Percentiles rank a stretch among this genome's conserved stretches.
Evolutionary conservation across 2,329 filamentous ascomycete species (phyloP).

Genomic region (Fusarium metavorans): DNA sequence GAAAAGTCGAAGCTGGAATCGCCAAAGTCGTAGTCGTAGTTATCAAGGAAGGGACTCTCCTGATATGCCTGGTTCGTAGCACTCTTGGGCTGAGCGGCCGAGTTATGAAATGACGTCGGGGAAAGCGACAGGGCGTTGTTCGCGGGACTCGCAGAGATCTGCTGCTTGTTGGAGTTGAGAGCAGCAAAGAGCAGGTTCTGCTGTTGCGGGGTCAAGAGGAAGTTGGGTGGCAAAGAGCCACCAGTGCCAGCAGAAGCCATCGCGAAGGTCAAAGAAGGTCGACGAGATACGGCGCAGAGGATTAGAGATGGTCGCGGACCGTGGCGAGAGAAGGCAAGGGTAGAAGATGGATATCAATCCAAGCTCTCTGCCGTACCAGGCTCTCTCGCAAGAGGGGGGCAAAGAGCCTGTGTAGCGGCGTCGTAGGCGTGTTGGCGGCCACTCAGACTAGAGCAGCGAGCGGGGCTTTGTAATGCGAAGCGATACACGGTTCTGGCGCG

Average conservation of each 20-base stretch:
- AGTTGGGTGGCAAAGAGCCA: slow-evolving; percentile 61
- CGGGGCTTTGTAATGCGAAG: slow-evolving; percentile 21
- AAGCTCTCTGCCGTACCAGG: slow-evolving; percentile 42
- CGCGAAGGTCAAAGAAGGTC: slow-evolving; percentile 24
- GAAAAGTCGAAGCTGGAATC: slow-evolving; percentile 81
- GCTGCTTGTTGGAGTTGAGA: slow-evolving; percentile 75
- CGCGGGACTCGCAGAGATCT: slow-evolving; percentile 49
- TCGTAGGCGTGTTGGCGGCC: slow-evolving; percentile 30
- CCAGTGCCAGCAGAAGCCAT: slow-evolving; percentile 66
- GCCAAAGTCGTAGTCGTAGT: slow-evolving; percentile 81
- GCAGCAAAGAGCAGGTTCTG: slow-evolving; percentile 82
- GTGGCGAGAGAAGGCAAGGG: slow-evolving; percentile 12
- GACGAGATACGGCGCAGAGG: slow-evolving; percentile 8
- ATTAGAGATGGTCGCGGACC: slow-evolving; percentile 10
- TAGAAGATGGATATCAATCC: slow-evolving; percentile 37
- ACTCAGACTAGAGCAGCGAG: slow-evolving; percentile 17
- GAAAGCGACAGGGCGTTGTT: slow-evolving; percentile 58
- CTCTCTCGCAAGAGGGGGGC: slow-evolving; percentile 40
- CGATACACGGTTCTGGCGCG: slow-evolving; percentile 12
- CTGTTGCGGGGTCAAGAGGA: slow-evolving; percentile 80
- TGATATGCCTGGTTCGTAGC: slow-evolving; percentile 63
- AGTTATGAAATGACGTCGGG: slow-evolving; percentile 62
- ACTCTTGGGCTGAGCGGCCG: slow-evolving; percentile 58
- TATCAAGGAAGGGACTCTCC: slow-evolving; percentile 84
- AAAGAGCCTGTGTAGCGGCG: slow-evolving; percentile 43